Evolutionary conservation across 2,329 filamentous ascomycete genomes (phyloP), one percentile per base, ranked within the genome.

Genomic region (Lasiodiplodia citricola): DNA sequence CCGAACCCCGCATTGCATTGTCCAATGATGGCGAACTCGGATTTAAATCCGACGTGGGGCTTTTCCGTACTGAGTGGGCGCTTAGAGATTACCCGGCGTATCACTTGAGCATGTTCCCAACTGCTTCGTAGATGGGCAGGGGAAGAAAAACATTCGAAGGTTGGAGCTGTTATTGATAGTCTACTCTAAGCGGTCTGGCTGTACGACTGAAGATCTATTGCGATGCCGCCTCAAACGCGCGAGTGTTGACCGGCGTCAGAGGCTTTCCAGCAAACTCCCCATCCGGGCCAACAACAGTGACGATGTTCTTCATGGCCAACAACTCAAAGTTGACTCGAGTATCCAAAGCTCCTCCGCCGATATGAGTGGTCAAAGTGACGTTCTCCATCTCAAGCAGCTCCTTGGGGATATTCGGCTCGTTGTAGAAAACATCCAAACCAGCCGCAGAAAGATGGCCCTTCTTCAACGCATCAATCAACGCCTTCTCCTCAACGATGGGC

Each of bases 331-430:
- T 86, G 16, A 82, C 76, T 66, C 86, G 84, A 70, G 87, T 88
- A 74, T 89, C 86, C 37, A 88, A 79, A 18, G 87, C 88, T 1
- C 86, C 87, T 0, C 87, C 87, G 0, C 86, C 87, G 73, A 88
- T 89, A 71, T 90, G 88, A 57, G 86, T 86, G 1, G 87, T 88
- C 68, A 80, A 68, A 2, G 78, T 78, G 7, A 76, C 74, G 64
- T 73, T 75, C 68, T 75, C 75, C 71, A 79, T 76, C 47, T 76
- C 74, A 13, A 60, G 71, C 28, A 79, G 71, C 60, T 70, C 71
- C 2, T 70, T 72, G 63, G 77, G 72, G 18, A 80, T 73, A 16
- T 74, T 72, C 2, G 79, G 79, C 72, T 81, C 79, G 50, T 76
- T 74, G 21, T 75, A 77, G 68, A 76, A 76, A 2, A 81, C 78